phyloP scores from a whole-genome alignment of 257 asterid genomes.

The Lavandula angustifolia region DNA sequence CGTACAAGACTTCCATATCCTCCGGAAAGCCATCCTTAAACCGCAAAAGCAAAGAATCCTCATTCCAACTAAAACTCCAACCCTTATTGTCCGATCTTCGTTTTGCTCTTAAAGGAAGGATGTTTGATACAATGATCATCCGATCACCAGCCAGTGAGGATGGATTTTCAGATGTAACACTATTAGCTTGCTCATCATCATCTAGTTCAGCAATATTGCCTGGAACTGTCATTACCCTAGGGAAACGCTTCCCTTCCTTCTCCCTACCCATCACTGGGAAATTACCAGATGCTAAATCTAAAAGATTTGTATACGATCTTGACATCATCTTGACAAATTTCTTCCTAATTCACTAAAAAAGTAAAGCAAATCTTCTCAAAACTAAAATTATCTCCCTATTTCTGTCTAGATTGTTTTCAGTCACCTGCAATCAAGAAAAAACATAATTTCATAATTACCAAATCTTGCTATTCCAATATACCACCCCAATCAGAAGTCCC shows the following conservation, averaged over 20 bases:
- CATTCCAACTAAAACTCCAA: conserved; percentile 85
- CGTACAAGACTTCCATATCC: conserved; percentile 78
- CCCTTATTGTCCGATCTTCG: conserved; percentile 81
- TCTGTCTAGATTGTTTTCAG: conserved; percentile 31
- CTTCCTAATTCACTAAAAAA: conserved; percentile 28
- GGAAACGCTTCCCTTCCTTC: conserved; percentile 66
- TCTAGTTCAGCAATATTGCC: conserved; percentile 79
- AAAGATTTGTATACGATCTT: conserved; percentile 80
- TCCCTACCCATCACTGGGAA: conserved; percentile 71
- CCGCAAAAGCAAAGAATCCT: conserved; percentile 70
- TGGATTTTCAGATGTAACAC: conserved; percentile 76
- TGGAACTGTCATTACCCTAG: conserved; percentile 85
- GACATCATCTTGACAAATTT: conserved; percentile 68
- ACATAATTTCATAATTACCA: neutral
- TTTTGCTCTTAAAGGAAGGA: conserved; percentile 71
- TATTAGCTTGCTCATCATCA: conserved; percentile 71
- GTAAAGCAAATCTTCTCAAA: conserved; percentile 29
- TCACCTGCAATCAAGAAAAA: conserved; percentile 45
- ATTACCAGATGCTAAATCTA: conserved; percentile 87
- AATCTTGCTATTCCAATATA: conserved; percentile 16
- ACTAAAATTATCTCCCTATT: conserved; percentile 28
- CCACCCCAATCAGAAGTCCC: conserved; percentile 27
- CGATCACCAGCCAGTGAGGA: conserved; percentile 78
- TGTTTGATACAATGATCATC: conserved; percentile 77
- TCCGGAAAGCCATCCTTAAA: conserved; percentile 85